Percentiles rank a stretch among this genome's conserved stretches.
Evolutionary conservation across 768 basidiomycete species (phyloP).

Genomic region (Wakefieldia striispora): DNA sequence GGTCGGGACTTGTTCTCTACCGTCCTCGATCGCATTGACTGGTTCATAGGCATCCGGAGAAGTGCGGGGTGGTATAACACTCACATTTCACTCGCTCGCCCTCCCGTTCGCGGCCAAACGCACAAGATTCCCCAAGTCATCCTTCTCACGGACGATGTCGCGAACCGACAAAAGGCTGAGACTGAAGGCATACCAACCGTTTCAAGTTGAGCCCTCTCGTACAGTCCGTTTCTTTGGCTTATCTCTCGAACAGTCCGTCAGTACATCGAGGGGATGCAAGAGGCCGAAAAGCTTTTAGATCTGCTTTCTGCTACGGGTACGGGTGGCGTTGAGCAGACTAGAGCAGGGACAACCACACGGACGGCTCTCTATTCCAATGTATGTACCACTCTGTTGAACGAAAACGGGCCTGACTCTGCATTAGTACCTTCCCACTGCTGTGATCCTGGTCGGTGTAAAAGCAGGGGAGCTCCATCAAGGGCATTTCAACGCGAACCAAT

Average conservation of each 20-base stretch:
- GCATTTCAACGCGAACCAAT: slow-evolving; percentile 91
- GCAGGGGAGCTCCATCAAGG: slow-evolving; percentile 85
- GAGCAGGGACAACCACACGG: slow-evolving; percentile 48
- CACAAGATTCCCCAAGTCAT: slow-evolving; percentile 59
- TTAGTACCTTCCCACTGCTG: slow-evolving; percentile 77
- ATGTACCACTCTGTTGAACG: slow-evolving; percentile 13
- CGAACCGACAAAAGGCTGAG: slow-evolving; percentile 75
- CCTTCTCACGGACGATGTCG: slow-evolving; percentile 86
- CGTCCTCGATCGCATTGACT: neutral
- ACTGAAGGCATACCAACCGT: slow-evolving; percentile 55
- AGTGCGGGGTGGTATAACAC: slow-evolving; percentile 84
- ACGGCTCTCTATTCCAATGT: slow-evolving; percentile 77
- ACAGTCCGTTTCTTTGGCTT: neutral
- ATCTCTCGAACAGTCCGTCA: slow-evolving; percentile 51
- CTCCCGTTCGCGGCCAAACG: slow-evolving; percentile 49
- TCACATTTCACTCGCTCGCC: slow-evolving; percentile 58
- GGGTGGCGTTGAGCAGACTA: slow-evolving; percentile 62
- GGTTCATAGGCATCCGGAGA: slow-evolving; percentile 75
- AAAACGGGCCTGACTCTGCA: neutral
- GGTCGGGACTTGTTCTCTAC: neutral
- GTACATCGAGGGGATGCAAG: slow-evolving; percentile 77
- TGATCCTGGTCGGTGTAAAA: slow-evolving; percentile 79
- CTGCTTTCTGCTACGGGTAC: slow-evolving; percentile 70
- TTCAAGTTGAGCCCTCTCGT: slow-evolving; percentile 47
- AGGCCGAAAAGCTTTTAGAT: slow-evolving; percentile 70